A percentile compares a stretch with the other conserved stretches of the same genome.
Conservation (phyloP, 2,329 filamentous ascomycete species). For the Coleophoma crateriformis region DNA sequence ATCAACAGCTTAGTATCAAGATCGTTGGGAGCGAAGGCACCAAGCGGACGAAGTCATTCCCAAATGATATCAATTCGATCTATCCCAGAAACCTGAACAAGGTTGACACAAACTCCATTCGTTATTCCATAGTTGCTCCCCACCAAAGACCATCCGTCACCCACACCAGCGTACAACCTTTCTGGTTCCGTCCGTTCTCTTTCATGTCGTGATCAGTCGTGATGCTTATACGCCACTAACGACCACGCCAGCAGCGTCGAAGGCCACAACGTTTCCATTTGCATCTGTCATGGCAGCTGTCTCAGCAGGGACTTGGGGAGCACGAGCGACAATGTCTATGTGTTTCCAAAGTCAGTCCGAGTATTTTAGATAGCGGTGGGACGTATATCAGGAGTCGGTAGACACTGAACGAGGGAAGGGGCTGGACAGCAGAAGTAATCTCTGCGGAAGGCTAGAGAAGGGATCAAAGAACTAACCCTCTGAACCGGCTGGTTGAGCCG, state of each 20-base stretch:
- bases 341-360: not conserved
- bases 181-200: not conserved
- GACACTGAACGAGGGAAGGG: not conserved
- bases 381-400: not conserved
- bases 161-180: not conserved
- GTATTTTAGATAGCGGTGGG: not conserved
- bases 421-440: not conserved
- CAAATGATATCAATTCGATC: no score
- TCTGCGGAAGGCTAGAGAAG: not conserved
- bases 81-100: no score
- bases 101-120: no score
- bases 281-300: conserved; percentile 18
- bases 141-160: not conserved
- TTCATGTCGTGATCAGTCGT: no score
- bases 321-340: conserved; percentile 10
- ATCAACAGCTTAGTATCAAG: no score
- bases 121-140: no score
- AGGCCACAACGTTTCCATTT: conserved; percentile 17
- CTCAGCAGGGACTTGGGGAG: conserved; percentile 9
- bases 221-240: no score
- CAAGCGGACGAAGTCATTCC: no score
- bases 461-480: conserved; percentile 13
- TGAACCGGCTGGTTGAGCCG: conserved; percentile 10
- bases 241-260: conserved; percentile 9
- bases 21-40: no score